phyloP scores from a whole-genome alignment of 768 basidiomycete genomes.

The Suillus tomentosus region DNA sequence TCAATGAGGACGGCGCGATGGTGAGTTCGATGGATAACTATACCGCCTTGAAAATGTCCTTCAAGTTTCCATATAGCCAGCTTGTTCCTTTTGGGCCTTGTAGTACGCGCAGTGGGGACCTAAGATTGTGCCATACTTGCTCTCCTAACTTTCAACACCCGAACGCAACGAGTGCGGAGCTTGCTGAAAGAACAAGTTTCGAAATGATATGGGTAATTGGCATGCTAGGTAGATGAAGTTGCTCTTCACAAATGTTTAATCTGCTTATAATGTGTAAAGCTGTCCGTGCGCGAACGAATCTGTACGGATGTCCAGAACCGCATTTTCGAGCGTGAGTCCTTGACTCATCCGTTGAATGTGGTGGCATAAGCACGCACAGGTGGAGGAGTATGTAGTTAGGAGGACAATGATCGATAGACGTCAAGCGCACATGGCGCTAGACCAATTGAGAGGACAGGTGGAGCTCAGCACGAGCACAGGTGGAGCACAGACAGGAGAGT shows the following conservation, averaged over 20 bases:
- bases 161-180: slow-evolving; percentile 27
- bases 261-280: not conserved
- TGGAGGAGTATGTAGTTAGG: too few relatives aligned
- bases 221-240: not conserved
- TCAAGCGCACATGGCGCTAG: too few relatives aligned
- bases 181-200: slow-evolving; percentile 9
- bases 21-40: slow-evolving; percentile 4
- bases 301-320: too few relatives aligned
- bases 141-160: slow-evolving; percentile 33
- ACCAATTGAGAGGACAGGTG: too few relatives aligned
- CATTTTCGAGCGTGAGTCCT: too few relatives aligned
- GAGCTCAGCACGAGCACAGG: too few relatives aligned
- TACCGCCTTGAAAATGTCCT: slow-evolving; percentile 46
- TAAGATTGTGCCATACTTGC: slow-evolving; percentile 34
- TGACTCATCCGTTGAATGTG: too few relatives aligned
- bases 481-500: too few relatives aligned
- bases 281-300: too few relatives aligned
- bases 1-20: not conserved
- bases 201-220: not conserved
- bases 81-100: slow-evolving; percentile 51
- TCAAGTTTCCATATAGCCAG: slow-evolving; percentile 51
- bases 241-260: not conserved
- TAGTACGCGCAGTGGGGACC: slow-evolving; percentile 48
- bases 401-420: too few relatives aligned
- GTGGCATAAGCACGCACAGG: too few relatives aligned